Percentiles rank a stretch among this genome's conserved stretches.
Conservation (phyloP, 2,329 filamentous ascomycete genomes). For the Xylaria sp. region DNA sequence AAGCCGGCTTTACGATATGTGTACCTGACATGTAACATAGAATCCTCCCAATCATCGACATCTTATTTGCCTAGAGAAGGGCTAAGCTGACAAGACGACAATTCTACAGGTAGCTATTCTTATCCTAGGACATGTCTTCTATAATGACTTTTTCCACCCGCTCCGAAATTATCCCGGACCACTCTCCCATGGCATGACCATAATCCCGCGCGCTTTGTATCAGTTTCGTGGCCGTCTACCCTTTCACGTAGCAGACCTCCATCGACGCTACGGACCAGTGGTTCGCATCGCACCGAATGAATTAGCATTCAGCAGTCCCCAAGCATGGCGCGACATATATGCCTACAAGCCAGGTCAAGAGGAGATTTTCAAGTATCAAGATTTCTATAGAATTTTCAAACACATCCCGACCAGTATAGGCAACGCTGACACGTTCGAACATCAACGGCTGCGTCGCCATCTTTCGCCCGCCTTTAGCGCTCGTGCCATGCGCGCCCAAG, state of each 20-base stretch:
- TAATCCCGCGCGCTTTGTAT: not conserved
- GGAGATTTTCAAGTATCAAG: slow-evolving; percentile 39
- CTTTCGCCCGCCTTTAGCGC: slow-evolving; percentile 48
- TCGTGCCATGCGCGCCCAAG: slow-evolving; percentile 46
- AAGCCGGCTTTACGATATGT: no score
- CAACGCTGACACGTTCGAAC: slow-evolving; percentile 39
- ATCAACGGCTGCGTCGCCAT: slow-evolving; percentile 41
- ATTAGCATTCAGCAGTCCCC: slow-evolving; percentile 26
- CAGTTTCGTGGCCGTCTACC: not conserved
- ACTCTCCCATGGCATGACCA: not conserved
- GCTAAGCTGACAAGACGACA: no score
- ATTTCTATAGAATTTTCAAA: slow-evolving; percentile 34
- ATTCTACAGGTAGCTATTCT: no score
- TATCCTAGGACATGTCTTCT: not conserved
- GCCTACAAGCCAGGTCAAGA: slow-evolving; percentile 37
- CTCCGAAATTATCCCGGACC: slow-evolving; percentile 1
- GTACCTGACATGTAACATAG: no score
- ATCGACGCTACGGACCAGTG: not conserved
- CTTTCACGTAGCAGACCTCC: not conserved
- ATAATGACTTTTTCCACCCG: slow-evolving; percentile 1
- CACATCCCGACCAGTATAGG: slow-evolving; percentile 38
- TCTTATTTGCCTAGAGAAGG: no score
- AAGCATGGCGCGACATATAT: slow-evolving; percentile 48
- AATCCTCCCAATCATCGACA: no score
- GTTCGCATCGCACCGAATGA: slow-evolving; percentile 4